These are phyloP conservation scores for Gyrodon lividus DNA, from an alignment of 768 basidiomycete genomes.

Conservation along the genomic window DNA sequence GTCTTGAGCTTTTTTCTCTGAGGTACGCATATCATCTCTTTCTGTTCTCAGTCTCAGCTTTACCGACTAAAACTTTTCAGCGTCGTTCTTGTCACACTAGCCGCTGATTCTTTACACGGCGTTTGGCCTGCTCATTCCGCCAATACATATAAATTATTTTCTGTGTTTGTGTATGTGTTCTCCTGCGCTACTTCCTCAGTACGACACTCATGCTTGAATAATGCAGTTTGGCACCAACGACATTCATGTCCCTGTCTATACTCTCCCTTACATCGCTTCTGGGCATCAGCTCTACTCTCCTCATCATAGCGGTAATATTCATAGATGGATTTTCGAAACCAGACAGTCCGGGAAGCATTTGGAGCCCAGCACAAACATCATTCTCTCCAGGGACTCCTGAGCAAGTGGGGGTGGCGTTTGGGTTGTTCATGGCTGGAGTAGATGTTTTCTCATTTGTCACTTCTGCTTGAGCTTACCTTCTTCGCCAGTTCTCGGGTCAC, in stretches of 20 bases:
- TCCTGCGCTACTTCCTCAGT: neutral
- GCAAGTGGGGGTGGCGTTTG: constrained; percentile 77
- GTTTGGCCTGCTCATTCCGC: constrained; percentile 67
- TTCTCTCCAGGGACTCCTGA: constrained; percentile 49
- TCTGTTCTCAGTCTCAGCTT: neutral
- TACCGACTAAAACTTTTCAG: constrained; percentile 34
- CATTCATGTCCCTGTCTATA: constrained; percentile 81
- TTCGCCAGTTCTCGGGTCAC: constrained; percentile 78
- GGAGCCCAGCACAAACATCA: constrained; percentile 69
- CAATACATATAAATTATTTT: constrained; percentile 72
- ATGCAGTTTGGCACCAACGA: constrained; percentile 73
- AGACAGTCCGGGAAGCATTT: constrained; percentile 77
- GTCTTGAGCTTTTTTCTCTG: constrained; percentile 83
- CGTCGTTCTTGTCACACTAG: constrained; percentile 85
- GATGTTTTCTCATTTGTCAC: constrained; percentile 19
- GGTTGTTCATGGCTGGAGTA: constrained; percentile 91
- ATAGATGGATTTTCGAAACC: constrained; percentile 77
- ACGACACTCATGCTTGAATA: constrained; percentile 5
- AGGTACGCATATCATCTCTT: constrained; percentile 43
- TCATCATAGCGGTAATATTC: constrained; percentile 75
- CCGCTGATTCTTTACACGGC: constrained; percentile 80
- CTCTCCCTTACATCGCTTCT: constrained; percentile 88
- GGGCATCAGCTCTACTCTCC: constrained; percentile 75
- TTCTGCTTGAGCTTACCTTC: neutral
- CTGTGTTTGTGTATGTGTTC: constrained; percentile 61